Conservation (phyloP, 169 alveolate species). For the Plasmodium sp. region DNA sequence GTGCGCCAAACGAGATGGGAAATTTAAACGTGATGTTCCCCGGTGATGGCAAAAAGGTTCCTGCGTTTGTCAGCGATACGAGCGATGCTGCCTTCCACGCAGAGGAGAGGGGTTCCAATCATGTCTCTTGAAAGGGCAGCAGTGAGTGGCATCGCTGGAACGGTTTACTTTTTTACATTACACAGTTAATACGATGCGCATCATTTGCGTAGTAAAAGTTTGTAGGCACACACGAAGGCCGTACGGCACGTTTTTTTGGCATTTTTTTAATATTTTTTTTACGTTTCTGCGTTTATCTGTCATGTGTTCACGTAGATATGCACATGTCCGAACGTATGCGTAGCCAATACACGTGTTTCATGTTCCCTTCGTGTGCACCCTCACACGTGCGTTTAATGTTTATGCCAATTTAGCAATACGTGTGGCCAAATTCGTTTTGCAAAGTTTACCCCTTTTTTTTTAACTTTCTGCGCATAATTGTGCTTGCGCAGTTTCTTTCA, state of each 20-base stretch:
- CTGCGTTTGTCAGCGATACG: not conserved
- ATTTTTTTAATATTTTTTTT: not conserved
- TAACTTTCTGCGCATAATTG: not conserved
- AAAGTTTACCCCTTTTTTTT: not conserved
- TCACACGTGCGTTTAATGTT: not conserved
- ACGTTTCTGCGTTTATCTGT: not conserved
- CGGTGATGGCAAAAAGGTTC: constrained; percentile 12
- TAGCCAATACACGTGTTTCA: not conserved
- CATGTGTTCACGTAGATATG: not conserved
- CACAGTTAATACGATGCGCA: not conserved
- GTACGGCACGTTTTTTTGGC: not conserved
- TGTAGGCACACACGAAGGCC: not conserved
- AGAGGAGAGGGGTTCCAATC: not conserved
- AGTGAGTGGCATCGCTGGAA: not conserved
- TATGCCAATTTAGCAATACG: not conserved
- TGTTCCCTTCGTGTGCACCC: not conserved
- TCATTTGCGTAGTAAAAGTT: not conserved
- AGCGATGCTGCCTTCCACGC: not conserved
- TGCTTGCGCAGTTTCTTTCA: not conserved
- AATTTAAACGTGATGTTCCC: not conserved
- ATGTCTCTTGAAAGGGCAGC: not conserved
- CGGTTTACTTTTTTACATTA: not conserved
- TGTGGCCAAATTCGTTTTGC: not conserved
- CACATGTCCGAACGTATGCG: not conserved
- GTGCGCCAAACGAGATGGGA: not conserved